Evolutionary conservation across 257 asterid genomes (phyloP).

Genomic region (Phtheirospermum japonicum): DNA sequence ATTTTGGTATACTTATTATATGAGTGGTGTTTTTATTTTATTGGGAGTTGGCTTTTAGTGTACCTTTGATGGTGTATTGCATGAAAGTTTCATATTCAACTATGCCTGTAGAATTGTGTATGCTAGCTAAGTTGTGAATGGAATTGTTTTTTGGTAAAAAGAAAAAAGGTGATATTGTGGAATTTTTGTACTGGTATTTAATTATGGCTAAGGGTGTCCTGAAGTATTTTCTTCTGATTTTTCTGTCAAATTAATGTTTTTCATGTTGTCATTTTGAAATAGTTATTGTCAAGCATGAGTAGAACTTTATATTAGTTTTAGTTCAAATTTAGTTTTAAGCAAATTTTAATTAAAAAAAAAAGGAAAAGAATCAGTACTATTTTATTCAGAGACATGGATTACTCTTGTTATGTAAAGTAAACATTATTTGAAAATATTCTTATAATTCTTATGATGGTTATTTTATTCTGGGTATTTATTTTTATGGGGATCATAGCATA

Average conservation of each 20-base stretch:
- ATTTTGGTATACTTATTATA: not conserved
- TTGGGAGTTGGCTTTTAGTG: slow-evolving; percentile 2
- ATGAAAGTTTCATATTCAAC: not conserved
- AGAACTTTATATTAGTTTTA: too few relatives aligned
- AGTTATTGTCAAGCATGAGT: too few relatives aligned
- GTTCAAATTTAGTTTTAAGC: too few relatives aligned
- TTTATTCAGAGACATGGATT: not conserved
- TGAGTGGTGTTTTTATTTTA: not conserved
- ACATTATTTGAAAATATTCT: not conserved
- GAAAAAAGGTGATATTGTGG: too few relatives aligned
- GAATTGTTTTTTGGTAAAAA: not conserved
- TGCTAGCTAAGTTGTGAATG: not conserved
- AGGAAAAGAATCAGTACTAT: not conserved
- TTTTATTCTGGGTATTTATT: too few relatives aligned
- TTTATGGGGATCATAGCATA: not conserved
- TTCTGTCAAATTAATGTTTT: not conserved
- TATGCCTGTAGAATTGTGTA: not conserved
- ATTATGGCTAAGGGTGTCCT: not conserved
- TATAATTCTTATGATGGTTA: not conserved
- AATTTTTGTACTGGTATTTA: too few relatives aligned
- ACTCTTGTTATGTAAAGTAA: not conserved
- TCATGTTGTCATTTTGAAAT: not conserved
- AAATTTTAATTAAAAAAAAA: too few relatives aligned
- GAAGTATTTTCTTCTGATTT: not conserved
- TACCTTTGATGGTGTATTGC: not conserved